phyloP scores from a whole-genome alignment of 148 eudicot species.

The Silene latifolia region DNA sequence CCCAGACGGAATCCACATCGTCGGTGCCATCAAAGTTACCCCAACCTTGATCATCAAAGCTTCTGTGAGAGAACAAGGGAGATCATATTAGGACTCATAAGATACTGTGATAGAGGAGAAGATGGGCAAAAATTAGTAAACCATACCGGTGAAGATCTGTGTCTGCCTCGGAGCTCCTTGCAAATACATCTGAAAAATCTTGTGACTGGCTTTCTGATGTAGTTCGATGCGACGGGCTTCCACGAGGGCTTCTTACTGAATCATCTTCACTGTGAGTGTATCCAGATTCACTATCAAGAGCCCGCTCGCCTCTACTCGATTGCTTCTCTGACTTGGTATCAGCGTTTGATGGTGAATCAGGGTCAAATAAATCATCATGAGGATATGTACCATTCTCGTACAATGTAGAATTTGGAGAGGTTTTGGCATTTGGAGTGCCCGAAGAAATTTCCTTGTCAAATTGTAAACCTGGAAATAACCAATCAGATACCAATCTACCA shows the following conservation, averaged over 20 bases:
- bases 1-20: constrained; percentile 95
- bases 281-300: constrained; percentile 59
- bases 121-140: neutral
- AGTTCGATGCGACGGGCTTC: constrained; percentile 56
- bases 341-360: constrained; percentile 53
- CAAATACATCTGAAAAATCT: constrained; percentile 58
- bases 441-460: constrained; percentile 48
- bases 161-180: constrained; percentile 74
- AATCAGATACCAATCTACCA: neutral
- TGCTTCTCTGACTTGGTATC: constrained; percentile 53
- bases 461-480: constrained; percentile 49
- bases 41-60: constrained; percentile 84
- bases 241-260: constrained; percentile 67
- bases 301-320: constrained; percentile 37
- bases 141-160: constrained; percentile 62
- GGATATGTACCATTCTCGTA: constrained; percentile 48
- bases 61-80: constrained; percentile 33
- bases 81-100: neutral
- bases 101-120: neutral
- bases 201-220: constrained; percentile 52
- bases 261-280: constrained; percentile 76
- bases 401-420: constrained; percentile 43
- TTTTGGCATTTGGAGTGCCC: constrained; percentile 32
- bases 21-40: constrained; percentile 82
- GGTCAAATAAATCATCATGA: constrained; percentile 45